Evolutionary conservation across 306 rosid genomes (phyloP).

Genomic region (Spatholobus suberectus): DNA sequence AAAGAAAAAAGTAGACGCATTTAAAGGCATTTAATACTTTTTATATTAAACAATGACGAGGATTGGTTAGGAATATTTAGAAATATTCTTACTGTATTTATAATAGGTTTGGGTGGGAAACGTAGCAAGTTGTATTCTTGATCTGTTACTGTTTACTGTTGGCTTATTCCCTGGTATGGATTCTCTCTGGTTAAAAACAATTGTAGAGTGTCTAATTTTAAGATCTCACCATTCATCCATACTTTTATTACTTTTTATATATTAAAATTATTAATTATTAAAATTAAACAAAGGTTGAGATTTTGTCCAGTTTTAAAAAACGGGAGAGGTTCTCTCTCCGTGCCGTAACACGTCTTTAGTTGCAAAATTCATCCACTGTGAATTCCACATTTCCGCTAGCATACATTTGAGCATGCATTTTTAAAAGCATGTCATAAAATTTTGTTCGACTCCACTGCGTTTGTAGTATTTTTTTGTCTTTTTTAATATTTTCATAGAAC

Average conservation of each 20-base stretch:
- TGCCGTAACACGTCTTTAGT: no score
- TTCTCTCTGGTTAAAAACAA: no score
- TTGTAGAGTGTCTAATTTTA: no score
- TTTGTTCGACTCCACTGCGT: slow-evolving; percentile 5
- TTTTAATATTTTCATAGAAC: not conserved
- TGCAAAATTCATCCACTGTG: not conserved
- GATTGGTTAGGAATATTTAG: not conserved
- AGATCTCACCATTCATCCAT: no score
- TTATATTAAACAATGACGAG: not conserved
- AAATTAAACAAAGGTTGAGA: no score
- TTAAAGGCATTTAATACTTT: not conserved
- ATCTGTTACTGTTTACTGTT: no score
- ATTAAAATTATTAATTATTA: no score
- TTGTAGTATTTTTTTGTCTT: not conserved
- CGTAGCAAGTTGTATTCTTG: no score
- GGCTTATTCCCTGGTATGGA: no score
- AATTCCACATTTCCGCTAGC: not conserved
- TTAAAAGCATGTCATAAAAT: not conserved
- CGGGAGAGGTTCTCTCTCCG: no score
- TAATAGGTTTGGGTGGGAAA: slow-evolving; percentile 1
- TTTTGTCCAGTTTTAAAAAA: no score
- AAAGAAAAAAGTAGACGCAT: not conserved
- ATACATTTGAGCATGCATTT: slow-evolving; percentile 3
- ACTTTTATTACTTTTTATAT: no score
- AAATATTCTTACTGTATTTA: not conserved